Evolutionary conservation across 2,329 filamentous ascomycete genomes (phyloP).

Genomic region (Colletotrichum salicis): DNA sequence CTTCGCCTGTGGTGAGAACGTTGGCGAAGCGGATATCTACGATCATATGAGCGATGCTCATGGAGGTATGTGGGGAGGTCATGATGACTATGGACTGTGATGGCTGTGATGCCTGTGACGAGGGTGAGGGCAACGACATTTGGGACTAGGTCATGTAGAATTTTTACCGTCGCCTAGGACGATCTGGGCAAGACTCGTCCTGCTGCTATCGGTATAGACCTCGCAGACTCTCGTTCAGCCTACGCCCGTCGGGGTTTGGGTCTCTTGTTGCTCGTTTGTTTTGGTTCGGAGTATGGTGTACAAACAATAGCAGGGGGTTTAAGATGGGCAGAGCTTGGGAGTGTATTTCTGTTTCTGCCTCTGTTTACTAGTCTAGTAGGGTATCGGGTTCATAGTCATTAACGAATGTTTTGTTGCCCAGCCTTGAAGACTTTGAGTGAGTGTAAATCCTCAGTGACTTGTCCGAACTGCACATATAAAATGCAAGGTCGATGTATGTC

Average conservation of each 20-base stretch:
- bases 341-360: neutral
- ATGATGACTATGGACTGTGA: neutral
- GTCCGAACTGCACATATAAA: neutral
- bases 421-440: neutral
- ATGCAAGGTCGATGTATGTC: too few relatives aligned
- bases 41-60: conserved; percentile 48
- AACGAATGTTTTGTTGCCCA: neutral
- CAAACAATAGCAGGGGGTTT: too few relatives aligned
- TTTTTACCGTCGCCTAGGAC: neutral
- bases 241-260: too few relatives aligned
- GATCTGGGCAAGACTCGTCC: neutral
- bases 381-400: neutral
- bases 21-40: conserved; percentile 46
- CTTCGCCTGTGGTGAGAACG: conserved; percentile 49
- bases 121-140: too few relatives aligned
- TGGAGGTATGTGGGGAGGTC: conserved; percentile 42
- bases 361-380: neutral
- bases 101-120: too few relatives aligned
- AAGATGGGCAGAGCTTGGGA: neutral
- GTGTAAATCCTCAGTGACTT: neutral
- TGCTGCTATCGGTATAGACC: too few relatives aligned
- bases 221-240: too few relatives aligned
- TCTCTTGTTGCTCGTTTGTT: too few relatives aligned
- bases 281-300: too few relatives aligned
- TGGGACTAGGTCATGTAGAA: neutral